Conservation (phyloP, 1,139 yeast species). For the Suhomyces yuchorum region DNA sequence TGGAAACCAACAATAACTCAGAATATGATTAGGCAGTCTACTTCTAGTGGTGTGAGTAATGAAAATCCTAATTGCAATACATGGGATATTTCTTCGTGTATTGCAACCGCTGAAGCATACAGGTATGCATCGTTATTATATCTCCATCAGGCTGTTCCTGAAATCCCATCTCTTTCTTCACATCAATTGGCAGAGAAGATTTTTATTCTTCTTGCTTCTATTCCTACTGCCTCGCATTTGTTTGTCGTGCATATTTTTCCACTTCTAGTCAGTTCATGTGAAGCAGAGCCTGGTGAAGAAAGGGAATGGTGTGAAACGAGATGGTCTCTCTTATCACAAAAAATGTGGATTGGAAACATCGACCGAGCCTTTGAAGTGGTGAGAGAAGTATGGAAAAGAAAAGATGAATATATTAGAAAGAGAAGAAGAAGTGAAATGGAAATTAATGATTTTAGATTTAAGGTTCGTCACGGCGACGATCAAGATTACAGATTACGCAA, state of each 20-base stretch:
- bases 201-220: slow-evolving; percentile 59
- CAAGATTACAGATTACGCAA: slow-evolving; percentile 26
- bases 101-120: slow-evolving; percentile 72
- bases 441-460: slow-evolving; percentile 2
- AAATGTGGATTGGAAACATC: slow-evolving; percentile 66
- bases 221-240: slow-evolving; percentile 61
- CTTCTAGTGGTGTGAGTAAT: slow-evolving; percentile 17
- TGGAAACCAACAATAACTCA: slow-evolving; percentile 56
- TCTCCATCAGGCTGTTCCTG: slow-evolving; percentile 71
- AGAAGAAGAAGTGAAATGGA: slow-evolving; percentile 19
- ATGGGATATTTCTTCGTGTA: slow-evolving; percentile 60
- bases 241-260: slow-evolving; percentile 65
- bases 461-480: slow-evolving; percentile 19
- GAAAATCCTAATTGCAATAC: slow-evolving; percentile 22
- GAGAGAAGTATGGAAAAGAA: slow-evolving; percentile 67
- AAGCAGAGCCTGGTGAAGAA: slow-evolving; percentile 59
- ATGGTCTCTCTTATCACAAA: slow-evolving; percentile 56
- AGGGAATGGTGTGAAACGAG: slow-evolving; percentile 62
- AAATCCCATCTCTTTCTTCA: slow-evolving; percentile 57
- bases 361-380: slow-evolving; percentile 70
- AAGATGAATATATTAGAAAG: slow-evolving; percentile 43
- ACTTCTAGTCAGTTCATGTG: slow-evolving; percentile 63
- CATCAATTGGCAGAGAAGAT: slow-evolving; percentile 62
- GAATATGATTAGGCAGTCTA: slow-evolving; percentile 35
- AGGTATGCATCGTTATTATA: slow-evolving; percentile 58